Conservation (phyloP, 1,139 yeast genomes). For the Yamadazyma triangularis region DNA sequence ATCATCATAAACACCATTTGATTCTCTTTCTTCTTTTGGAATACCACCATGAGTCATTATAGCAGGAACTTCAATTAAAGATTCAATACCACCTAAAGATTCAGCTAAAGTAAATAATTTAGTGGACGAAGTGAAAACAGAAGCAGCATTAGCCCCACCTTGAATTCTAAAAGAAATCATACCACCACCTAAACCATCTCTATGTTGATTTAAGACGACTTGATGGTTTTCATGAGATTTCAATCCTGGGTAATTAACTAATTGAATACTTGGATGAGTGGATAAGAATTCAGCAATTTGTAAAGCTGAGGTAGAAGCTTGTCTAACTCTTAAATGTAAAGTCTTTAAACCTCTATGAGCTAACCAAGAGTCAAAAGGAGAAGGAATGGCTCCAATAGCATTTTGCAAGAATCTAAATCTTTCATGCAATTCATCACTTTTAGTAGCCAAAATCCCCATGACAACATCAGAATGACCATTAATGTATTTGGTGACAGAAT, state of each 20-base stretch:
- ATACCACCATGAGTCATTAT: constrained; percentile 93
- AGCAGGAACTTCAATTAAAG: constrained; percentile 84
- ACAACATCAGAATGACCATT: constrained; percentile 94
- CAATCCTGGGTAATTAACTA: constrained; percentile 83
- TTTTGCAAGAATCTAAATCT: constrained; percentile 75
- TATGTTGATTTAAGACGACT: constrained; percentile 70
- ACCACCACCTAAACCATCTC: constrained; percentile 87
- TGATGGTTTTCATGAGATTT: constrained; percentile 59
- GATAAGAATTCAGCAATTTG: constrained; percentile 67
- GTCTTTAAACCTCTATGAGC: constrained; percentile 92
- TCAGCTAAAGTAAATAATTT: constrained; percentile 83
- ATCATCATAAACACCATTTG: constrained; percentile 78
- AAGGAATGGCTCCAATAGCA: constrained; percentile 86
- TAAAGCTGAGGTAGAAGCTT: constrained; percentile 63
- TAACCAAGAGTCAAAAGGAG: constrained; percentile 89
- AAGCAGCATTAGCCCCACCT: constrained; percentile 78
- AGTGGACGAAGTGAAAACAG: constrained; percentile 68
- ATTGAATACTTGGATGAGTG: constrained; percentile 47
- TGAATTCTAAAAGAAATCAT: constrained; percentile 84
- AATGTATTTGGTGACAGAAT: constrained; percentile 86
- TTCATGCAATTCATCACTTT: constrained; percentile 56
- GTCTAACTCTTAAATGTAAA: constrained; percentile 72
- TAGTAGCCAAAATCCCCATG: constrained; percentile 78
- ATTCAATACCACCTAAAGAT: constrained; percentile 87
- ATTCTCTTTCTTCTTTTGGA: constrained; percentile 75